Conservation (phyloP, 306 rosid genomes). For the Quercus parvula region DNA sequence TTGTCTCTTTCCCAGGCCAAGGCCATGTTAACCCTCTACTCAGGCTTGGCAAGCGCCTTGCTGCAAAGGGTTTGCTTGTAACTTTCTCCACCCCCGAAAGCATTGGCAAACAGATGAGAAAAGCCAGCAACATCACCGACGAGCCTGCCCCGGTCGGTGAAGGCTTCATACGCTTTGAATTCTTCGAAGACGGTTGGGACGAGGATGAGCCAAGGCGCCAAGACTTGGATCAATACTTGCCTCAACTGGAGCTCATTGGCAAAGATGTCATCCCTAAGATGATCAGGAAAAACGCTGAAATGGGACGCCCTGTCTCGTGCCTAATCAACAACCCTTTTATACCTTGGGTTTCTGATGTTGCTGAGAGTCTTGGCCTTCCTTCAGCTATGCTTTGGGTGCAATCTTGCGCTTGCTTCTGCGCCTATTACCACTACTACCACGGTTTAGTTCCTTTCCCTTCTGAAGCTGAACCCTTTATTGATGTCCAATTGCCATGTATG, state of each 20-base stretch:
- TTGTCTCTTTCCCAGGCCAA: slow-evolving; percentile 62
- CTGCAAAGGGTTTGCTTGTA: slow-evolving; percentile 58
- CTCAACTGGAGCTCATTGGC: slow-evolving; percentile 39
- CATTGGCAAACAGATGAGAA: slow-evolving; percentile 36
- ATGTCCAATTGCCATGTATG: slow-evolving; percentile 37
- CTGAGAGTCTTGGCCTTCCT: slow-evolving; percentile 33
- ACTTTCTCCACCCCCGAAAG: slow-evolving; percentile 44
- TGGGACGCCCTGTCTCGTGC: slow-evolving; percentile 42
- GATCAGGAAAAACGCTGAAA: slow-evolving; percentile 31
- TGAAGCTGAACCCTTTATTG: slow-evolving; percentile 32
- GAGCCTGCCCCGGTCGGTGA: slow-evolving; percentile 33
- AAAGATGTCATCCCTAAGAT: slow-evolving; percentile 18
- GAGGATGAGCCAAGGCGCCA: slow-evolving; percentile 22
- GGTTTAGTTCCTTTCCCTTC: slow-evolving; percentile 54
- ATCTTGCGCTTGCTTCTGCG: slow-evolving; percentile 47
- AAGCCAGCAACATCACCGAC: slow-evolving; percentile 37
- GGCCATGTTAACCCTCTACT: slow-evolving; percentile 82
- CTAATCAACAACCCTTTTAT: slow-evolving; percentile 56
- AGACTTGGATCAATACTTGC: neutral
- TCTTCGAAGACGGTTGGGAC: slow-evolving; percentile 46
- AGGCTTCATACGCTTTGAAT: slow-evolving; percentile 55
- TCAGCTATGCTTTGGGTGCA: slow-evolving; percentile 66
- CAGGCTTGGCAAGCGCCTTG: slow-evolving; percentile 56
- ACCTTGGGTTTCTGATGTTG: slow-evolving; percentile 70
- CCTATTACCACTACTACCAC: slow-evolving; percentile 49